phyloP scores from a whole-genome alignment of 2,329 filamentous ascomycete species.

The Neofusicoccum sp. region DNA sequence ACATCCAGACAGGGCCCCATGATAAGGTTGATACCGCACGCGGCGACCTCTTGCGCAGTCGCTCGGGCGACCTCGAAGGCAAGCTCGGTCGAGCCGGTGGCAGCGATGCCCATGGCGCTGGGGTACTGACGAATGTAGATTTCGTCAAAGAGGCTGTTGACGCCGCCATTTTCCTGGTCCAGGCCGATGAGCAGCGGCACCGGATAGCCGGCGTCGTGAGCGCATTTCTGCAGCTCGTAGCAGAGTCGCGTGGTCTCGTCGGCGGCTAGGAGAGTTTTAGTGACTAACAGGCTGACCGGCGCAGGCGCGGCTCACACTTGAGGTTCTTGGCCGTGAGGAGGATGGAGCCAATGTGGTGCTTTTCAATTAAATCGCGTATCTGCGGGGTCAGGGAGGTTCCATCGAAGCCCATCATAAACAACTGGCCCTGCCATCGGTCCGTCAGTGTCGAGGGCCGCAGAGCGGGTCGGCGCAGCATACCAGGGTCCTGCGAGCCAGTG shows the following conservation, averaged over 20 bases:
- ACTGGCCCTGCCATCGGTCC: slow-evolving; percentile 61
- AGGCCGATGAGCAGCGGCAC: slow-evolving; percentile 87
- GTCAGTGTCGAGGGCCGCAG: slow-evolving; percentile 28
- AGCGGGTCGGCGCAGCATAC: slow-evolving; percentile 33
- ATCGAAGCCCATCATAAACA: slow-evolving; percentile 84
- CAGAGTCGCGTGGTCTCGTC: slow-evolving; percentile 87
- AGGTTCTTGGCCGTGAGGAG: slow-evolving; percentile 82
- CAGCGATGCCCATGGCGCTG: slow-evolving; percentile 95
- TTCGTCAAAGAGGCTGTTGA: slow-evolving; percentile 95
- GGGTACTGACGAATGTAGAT: slow-evolving; percentile 96
- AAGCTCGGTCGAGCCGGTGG: slow-evolving; percentile 80
- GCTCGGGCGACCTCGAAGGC: slow-evolving; percentile 91
- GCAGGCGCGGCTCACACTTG: slow-evolving; percentile 62
- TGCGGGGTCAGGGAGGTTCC: slow-evolving; percentile 81
- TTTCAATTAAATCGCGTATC: slow-evolving; percentile 77
- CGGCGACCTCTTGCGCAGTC: slow-evolving; percentile 87
- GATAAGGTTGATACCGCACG: slow-evolving; percentile 94
- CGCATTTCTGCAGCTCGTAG: slow-evolving; percentile 89
- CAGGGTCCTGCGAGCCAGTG: slow-evolving; percentile 46
- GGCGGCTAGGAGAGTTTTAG: slow-evolving; percentile 64
- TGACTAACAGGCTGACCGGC: slow-evolving; percentile 23
- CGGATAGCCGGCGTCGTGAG: slow-evolving; percentile 85
- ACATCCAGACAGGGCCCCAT: slow-evolving; percentile 93
- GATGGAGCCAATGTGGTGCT: slow-evolving; percentile 87
- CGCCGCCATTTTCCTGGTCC: slow-evolving; percentile 97